Conservation (phyloP, 805 yeast species). For the Spencermartinsiella europaea region DNA sequence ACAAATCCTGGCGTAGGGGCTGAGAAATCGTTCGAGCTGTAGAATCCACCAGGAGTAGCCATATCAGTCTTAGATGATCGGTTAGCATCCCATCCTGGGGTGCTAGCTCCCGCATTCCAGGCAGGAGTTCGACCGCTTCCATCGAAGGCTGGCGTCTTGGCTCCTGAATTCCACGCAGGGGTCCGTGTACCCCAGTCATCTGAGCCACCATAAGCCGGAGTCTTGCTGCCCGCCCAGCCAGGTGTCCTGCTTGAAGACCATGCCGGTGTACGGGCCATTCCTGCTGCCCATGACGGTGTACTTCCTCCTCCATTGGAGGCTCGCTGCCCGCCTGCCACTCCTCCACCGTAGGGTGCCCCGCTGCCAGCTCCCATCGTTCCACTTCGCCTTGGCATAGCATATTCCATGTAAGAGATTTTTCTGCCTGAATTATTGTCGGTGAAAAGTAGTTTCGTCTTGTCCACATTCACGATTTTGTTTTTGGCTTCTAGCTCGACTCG, state of each 20-base stretch:
- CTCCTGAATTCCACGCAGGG: conserved; percentile 50
- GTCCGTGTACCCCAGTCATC: conserved; percentile 41
- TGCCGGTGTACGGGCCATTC: conserved; percentile 38
- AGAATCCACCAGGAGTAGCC: conserved; percentile 22
- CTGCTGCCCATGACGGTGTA: conserved; percentile 34
- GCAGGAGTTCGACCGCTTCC: conserved; percentile 42
- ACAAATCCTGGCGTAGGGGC: conserved; percentile 36
- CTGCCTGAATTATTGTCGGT: conserved; percentile 52
- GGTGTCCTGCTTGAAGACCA: conserved; percentile 48
- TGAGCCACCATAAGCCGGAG: conserved; percentile 33
- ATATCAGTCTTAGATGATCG: conserved; percentile 17
- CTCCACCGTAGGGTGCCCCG: conserved; percentile 4
- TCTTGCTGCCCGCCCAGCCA: conserved; percentile 43
- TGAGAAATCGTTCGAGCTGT: conserved; percentile 28
- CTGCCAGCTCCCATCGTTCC: conserved; percentile 17
- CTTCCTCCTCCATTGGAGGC: conserved; percentile 19
- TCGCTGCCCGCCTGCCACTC: background rate
- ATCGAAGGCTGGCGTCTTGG: conserved; percentile 43
- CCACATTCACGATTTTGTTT: conserved; percentile 79
- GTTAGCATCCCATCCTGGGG: conserved; percentile 43
- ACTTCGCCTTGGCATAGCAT: conserved; percentile 34
- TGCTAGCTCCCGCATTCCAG: conserved; percentile 37
- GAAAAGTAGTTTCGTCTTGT: conserved; percentile 72
- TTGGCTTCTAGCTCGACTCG: conserved; percentile 93
- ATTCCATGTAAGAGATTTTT: conserved; percentile 18